These are phyloP conservation scores for Didymellaceae sp. DNA, from an alignment of 2,329 filamentous ascomycete species.

Conservation along the genomic window DNA sequence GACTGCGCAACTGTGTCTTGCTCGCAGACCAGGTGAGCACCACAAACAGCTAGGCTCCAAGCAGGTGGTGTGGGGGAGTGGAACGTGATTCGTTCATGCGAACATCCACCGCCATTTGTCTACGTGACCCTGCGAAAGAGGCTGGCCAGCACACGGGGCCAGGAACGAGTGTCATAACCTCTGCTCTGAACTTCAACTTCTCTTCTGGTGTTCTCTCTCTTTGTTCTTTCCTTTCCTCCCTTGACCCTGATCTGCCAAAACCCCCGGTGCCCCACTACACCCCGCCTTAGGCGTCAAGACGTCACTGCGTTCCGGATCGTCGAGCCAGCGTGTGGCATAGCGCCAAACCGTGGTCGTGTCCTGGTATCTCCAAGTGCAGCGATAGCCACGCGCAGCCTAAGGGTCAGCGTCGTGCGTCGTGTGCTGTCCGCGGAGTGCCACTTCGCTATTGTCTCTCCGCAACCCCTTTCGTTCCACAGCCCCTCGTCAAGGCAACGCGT, in stretches of 20 bases:
- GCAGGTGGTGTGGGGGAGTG: conserved; percentile 25
- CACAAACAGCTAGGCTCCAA: conserved; percentile 29
- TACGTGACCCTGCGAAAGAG: conserved; percentile 36
- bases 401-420: background rate
- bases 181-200: conserved; percentile 11
- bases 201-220: conserved; percentile 2
- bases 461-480: background rate
- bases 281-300: conserved; percentile 32
- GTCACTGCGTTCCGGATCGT: conserved; percentile 31
- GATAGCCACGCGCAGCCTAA: conserved; percentile 16
- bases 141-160: conserved; percentile 33
- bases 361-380: conserved; percentile 27
- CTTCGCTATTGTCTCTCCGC: conserved; percentile 4
- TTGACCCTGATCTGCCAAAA: conserved; percentile 10
- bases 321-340: conserved; percentile 25
- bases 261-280: conserved; percentile 17
- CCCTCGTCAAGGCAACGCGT: conserved; percentile 9
- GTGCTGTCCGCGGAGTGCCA: conserved; percentile 3
- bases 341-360: conserved; percentile 21
- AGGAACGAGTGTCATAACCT: conserved; percentile 27
- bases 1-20: conserved; percentile 18
- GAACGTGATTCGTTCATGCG: conserved; percentile 36
- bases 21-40: conserved; percentile 13
- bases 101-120: conserved; percentile 33
- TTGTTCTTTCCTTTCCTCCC: conserved; percentile 13